A percentile compares a stretch with the other conserved stretches of the same genome.
Evolutionary conservation across 2,329 filamentous ascomycete species (phyloP).

Genomic region (Periconia digitata): DNA sequence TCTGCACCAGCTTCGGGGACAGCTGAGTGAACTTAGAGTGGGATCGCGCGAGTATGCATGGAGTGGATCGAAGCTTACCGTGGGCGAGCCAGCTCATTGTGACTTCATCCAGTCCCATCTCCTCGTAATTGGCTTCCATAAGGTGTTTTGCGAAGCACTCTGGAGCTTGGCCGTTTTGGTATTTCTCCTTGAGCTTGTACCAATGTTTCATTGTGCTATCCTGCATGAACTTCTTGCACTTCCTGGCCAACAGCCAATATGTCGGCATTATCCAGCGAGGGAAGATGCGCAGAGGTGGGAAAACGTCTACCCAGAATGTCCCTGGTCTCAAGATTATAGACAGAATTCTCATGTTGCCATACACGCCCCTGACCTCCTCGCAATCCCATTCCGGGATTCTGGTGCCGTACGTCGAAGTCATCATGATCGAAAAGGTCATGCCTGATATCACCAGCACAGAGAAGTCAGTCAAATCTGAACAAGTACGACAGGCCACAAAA

Average conservation of each 20-base stretch:
- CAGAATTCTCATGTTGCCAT: not conserved
- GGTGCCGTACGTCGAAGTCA: not conserved
- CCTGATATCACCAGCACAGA: not conserved
- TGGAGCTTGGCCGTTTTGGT: constrained; percentile 34
- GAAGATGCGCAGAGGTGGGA: too few relatives aligned
- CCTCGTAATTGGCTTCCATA: constrained; percentile 41
- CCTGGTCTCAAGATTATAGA: too few relatives aligned
- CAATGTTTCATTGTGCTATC: constrained; percentile 28
- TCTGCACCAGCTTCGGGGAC: constrained; percentile 46
- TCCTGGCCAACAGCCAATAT: too few relatives aligned
- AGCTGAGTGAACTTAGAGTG: not conserved
- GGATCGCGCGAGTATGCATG: too few relatives aligned
- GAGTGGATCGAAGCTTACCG: constrained; percentile 8
- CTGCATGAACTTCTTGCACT: too few relatives aligned
- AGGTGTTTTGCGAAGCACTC: constrained; percentile 41
- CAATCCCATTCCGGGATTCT: not conserved
- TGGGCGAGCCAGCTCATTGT: constrained; percentile 41
- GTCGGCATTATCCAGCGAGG: too few relatives aligned
- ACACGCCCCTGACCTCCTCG: not conserved
- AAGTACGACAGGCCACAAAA: constrained; percentile 29
- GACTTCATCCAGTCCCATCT: constrained; percentile 37
- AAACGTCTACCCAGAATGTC: too few relatives aligned
- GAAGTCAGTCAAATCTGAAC: not conserved
- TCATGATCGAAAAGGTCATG: not conserved
- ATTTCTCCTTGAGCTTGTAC: constrained; percentile 29